Evolutionary conservation across 148 eudicot genomes (phyloP).

Genomic region (Amaranthus palmeri): DNA sequence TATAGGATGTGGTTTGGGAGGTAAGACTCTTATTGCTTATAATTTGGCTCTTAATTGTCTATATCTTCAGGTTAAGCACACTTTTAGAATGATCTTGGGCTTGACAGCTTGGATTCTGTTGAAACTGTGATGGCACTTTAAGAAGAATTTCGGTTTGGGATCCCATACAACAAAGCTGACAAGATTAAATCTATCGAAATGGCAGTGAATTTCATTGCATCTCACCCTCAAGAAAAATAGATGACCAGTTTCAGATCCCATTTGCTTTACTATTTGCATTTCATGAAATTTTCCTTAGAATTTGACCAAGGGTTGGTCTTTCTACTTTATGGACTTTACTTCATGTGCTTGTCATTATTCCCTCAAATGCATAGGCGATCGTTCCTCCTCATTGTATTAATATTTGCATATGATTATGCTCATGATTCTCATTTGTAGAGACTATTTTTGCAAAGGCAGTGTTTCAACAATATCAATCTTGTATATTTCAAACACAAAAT

Average conservation of each 20-base stretch:
- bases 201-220: conserved; percentile 92
- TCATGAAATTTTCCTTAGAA: conserved; percentile 3
- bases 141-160: conserved; percentile 92
- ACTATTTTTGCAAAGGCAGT: too few relatives aligned
- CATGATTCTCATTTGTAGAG: not conserved
- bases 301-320: conserved; percentile 10
- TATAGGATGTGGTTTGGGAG: not conserved
- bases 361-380: conserved; percentile 2
- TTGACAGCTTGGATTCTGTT: conserved; percentile 85
- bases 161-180: conserved; percentile 90
- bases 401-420: not conserved
- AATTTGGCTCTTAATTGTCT: not conserved
- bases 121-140: conserved; percentile 90
- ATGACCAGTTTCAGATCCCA: not conserved
- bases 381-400: not conserved
- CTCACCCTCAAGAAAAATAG: conserved; percentile 93
- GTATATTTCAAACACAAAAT: too few relatives aligned
- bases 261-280: not conserved
- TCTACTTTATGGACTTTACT: conserved; percentile 1
- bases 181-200: conserved; percentile 71
- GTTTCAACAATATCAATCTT: too few relatives aligned
- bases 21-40: not conserved
- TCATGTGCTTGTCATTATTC: conserved; percentile 3
- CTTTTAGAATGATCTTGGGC: conserved; percentile 85
- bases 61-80: conserved; percentile 63